A percentile compares a stretch with the other conserved stretches of the same genome.
phyloP scores from a whole-genome alignment of 108 stramenopile genomes.

The Cyclotella sp. region DNA sequence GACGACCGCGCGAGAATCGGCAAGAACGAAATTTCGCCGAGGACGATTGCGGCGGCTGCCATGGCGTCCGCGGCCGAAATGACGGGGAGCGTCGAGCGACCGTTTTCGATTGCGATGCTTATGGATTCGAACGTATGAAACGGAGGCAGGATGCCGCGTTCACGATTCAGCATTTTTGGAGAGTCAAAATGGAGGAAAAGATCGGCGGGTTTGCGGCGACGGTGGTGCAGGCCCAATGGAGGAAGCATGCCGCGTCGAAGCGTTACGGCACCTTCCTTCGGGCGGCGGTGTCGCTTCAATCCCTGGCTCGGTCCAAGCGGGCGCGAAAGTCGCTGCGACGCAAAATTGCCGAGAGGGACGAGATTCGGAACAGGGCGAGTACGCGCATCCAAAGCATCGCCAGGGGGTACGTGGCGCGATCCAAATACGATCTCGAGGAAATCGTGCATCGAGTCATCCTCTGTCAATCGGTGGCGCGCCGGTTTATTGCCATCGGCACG shows the following conservation, averaged over 20 bases:
- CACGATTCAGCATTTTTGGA: too few species aligned
- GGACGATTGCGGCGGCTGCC: too few species aligned
- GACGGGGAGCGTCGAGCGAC: too few species aligned
- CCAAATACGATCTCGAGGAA: not conserved
- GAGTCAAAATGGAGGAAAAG: too few species aligned
- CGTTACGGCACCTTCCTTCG: not conserved
- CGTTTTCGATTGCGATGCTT: too few species aligned
- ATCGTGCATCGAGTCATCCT: not conserved
- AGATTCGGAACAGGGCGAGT: not conserved
- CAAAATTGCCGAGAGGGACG: not conserved
- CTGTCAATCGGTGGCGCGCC: not conserved
- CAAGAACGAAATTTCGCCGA: too few species aligned
- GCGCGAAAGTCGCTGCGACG: not conserved
- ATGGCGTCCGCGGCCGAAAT: too few species aligned
- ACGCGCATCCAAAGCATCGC: not conserved
- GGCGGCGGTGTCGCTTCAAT: not conserved
- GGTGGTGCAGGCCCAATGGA: not conserved
- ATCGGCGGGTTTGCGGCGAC: not conserved
- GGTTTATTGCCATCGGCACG: not conserved
- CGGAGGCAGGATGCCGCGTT: too few species aligned
- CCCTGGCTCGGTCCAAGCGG: not conserved
- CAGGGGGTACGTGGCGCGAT: not conserved
- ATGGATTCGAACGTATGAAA: too few species aligned
- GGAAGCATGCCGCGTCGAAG: not conserved
- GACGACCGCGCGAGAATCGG: too few species aligned